phyloP scores from a whole-genome alignment of 805 yeast species.

The Barnettozyma californica region DNA sequence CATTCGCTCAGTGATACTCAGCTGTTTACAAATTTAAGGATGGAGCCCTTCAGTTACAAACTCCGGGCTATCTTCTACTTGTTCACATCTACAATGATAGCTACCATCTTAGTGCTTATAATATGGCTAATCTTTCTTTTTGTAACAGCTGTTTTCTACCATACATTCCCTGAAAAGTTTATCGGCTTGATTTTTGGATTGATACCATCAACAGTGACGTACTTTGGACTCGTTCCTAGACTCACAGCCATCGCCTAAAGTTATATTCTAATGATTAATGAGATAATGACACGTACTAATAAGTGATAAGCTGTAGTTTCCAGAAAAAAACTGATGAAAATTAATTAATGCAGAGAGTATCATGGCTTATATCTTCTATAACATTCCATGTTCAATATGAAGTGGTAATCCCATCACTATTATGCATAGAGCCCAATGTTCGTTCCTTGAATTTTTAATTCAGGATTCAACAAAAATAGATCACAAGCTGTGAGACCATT shows the following conservation, averaged over 20 bases:
- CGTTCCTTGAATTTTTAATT: too few relatives aligned
- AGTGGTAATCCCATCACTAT: too few relatives aligned
- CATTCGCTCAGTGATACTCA: conserved; percentile 4
- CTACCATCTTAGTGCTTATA: conserved; percentile 7
- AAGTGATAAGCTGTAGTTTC: too few relatives aligned
- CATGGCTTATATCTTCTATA: too few relatives aligned
- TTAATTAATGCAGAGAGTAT: too few relatives aligned
- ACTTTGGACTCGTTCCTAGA: conserved; percentile 18
- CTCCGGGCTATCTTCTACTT: background rate
- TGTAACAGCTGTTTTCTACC: conserved; percentile 82
- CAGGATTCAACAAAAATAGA: too few relatives aligned
- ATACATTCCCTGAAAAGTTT: conserved; percentile 68
- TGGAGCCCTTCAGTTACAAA: conserved; percentile 1
- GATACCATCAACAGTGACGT: conserved; percentile 29
- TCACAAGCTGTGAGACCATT: too few relatives aligned
- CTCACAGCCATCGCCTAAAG: background rate
- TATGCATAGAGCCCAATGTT: too few relatives aligned
- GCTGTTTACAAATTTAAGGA: background rate
- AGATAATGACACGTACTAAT: background rate
- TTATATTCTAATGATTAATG: background rate
- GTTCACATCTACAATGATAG: background rate
- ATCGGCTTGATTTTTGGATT: conserved; percentile 61
- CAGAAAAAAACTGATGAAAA: too few relatives aligned
- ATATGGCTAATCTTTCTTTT: conserved; percentile 54
- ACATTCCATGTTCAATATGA: too few relatives aligned